Conservation (phyloP, 2,329 filamentous ascomycete genomes). For the Fonsecaea pedrosoi region DNA sequence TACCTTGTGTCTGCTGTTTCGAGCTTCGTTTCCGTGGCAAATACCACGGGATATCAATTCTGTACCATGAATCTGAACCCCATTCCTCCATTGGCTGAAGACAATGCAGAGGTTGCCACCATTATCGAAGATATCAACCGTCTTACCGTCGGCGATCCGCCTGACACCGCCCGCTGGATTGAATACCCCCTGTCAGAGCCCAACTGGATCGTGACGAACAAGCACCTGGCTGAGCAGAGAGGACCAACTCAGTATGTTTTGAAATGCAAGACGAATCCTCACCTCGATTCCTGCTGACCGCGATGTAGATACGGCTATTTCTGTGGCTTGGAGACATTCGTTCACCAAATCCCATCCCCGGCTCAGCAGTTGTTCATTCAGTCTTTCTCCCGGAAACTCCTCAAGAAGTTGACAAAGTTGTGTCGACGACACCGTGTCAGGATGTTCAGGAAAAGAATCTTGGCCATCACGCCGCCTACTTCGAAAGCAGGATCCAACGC, state of each 20-base stretch:
- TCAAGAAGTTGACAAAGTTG: background rate
- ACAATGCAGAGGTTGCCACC: no score
- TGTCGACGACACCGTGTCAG: background rate
- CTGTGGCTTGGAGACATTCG: background rate
- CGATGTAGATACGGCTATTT: background rate
- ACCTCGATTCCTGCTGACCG: background rate
- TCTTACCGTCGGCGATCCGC: no score
- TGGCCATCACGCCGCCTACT: background rate
- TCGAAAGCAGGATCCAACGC: background rate
- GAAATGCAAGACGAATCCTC: background rate
- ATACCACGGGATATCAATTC: no score
- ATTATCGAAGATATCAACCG: no score
- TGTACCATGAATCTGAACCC: no score
- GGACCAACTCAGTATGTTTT: background rate
- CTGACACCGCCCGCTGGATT: no score
- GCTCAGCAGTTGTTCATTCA: background rate
- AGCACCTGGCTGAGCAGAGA: no score
- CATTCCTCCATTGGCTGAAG: no score
- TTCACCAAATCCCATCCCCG: background rate
- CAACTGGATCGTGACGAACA: no score
- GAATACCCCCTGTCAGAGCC: no score
- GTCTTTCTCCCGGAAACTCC: background rate
- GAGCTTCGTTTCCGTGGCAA: no score
- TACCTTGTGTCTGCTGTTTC: no score
- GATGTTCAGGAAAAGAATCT: background rate